Percentiles rank a stretch among this genome's conserved stretches.
Conservation (phyloP, 306 rosid genomes). For the Lathyrus aphaca region DNA sequence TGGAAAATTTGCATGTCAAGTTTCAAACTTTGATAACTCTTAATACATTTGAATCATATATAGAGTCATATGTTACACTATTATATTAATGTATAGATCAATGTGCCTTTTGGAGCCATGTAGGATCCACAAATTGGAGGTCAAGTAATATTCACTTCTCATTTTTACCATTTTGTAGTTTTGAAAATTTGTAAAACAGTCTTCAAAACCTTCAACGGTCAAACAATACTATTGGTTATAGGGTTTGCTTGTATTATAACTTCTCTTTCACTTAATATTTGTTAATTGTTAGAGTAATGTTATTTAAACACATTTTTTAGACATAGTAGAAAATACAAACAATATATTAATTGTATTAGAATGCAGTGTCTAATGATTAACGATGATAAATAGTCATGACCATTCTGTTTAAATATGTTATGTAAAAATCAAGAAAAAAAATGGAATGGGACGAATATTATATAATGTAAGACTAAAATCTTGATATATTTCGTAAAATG, state of each 20-base stretch:
- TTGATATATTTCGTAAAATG: too few species aligned
- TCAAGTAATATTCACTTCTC: constrained; percentile 36
- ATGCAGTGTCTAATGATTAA: too few species aligned
- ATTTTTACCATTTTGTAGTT: constrained; percentile 23
- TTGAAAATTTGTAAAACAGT: neutral
- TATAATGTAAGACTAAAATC: too few species aligned
- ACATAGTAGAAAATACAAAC: too few species aligned
- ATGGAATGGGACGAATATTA: too few species aligned
- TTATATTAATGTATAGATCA: constrained; percentile 19
- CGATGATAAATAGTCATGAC: too few species aligned
- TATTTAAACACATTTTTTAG: too few species aligned
- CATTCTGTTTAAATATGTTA: too few species aligned
- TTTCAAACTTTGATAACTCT: constrained; percentile 32
- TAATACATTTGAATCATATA: constrained; percentile 13
- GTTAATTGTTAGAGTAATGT: neutral
- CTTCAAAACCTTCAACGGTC: constrained; percentile 28
- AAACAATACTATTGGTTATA: constrained; percentile 14
- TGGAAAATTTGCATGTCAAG: constrained; percentile 25
- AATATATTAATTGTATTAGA: too few species aligned
- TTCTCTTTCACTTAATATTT: constrained; percentile 1
- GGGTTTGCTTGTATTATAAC: neutral
- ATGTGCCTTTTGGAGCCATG: constrained; percentile 37
- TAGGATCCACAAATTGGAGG: constrained; percentile 23
- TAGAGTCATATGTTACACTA: constrained; percentile 25
- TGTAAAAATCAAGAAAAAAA: too few species aligned